phyloP scores from a whole-genome alignment of 768 basidiomycete species.

The Lentinula raphanica region DNA sequence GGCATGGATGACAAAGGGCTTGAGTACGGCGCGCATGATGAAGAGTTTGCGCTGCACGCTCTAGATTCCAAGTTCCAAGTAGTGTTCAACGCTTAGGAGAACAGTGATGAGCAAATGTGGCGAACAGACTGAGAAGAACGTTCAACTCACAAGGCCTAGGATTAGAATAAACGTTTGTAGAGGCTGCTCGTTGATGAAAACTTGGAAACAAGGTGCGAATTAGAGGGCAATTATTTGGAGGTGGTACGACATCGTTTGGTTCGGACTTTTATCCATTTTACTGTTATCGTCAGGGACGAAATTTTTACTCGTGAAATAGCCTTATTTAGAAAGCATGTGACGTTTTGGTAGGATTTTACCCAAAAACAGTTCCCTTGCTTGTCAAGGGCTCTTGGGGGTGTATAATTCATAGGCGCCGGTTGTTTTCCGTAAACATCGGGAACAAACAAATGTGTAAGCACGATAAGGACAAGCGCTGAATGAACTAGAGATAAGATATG shows the following conservation, averaged over 20 bases:
- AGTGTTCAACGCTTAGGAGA: not conserved
- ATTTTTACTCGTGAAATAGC: not conserved
- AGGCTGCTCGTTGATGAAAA: not conserved
- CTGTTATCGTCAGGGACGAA: not conserved
- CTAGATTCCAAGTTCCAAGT: not conserved
- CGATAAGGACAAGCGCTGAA: too few species aligned
- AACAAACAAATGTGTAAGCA: too few species aligned
- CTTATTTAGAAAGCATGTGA: not conserved
- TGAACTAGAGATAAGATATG: too few species aligned
- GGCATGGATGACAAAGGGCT: slow-evolving; percentile 67
- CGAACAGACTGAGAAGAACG: not conserved
- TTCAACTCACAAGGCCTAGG: not conserved
- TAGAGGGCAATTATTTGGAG: not conserved
- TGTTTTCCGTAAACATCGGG: too few species aligned
- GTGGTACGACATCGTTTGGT: not conserved
- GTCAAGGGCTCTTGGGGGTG: too few species aligned
- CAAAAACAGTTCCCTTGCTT: not conserved
- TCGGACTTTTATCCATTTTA: not conserved
- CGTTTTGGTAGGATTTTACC: not conserved
- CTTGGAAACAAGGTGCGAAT: not conserved
- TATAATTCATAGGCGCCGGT: too few species aligned
- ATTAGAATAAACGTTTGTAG: not conserved
- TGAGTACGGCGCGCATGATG: slow-evolving; percentile 51
- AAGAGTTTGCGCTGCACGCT: not conserved
- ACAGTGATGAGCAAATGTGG: not conserved